Evolutionary conservation across 148 eudicot genomes (phyloP).

Genomic region (Hydrangea macrophylla): DNA sequence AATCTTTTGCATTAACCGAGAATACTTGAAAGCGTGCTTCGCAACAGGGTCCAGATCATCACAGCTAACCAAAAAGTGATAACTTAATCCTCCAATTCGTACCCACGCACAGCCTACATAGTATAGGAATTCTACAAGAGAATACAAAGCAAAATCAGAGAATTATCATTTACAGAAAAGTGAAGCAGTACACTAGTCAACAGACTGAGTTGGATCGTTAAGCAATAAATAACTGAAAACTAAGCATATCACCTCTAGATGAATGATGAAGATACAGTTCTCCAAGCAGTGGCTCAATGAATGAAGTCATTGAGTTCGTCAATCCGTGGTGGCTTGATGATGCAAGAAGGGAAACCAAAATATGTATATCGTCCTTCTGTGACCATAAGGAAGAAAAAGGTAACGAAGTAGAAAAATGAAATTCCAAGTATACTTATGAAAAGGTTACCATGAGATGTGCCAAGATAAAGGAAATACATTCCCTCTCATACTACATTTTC

Average conservation of each 20-base stretch:
- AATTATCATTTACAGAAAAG: not conserved
- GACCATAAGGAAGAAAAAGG: not conserved
- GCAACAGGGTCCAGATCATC: constrained; percentile 84
- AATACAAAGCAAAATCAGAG: not conserved
- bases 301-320: constrained; percentile 39
- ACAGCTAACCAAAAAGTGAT: constrained; percentile 68
- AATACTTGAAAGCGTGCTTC: constrained; percentile 62
- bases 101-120: constrained; percentile 61
- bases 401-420: not conserved
- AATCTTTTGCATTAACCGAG: constrained; percentile 57
- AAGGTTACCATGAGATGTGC: not conserved
- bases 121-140: constrained; percentile 24
- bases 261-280: constrained; percentile 41
- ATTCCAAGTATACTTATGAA: not conserved
- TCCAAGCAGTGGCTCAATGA: constrained; percentile 62
- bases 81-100: constrained; percentile 72
- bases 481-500: not conserved
- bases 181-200: not conserved
- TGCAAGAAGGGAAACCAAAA: constrained; percentile 51
- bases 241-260: constrained; percentile 35
- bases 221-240: not conserved
- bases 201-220: not conserved
- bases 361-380: constrained; percentile 39
- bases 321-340: constrained; percentile 64
- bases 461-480: not conserved